Base-by-base conservation (phyloP, 1,139 yeast genomes). In the Scheffersomyces titani region DNA sequence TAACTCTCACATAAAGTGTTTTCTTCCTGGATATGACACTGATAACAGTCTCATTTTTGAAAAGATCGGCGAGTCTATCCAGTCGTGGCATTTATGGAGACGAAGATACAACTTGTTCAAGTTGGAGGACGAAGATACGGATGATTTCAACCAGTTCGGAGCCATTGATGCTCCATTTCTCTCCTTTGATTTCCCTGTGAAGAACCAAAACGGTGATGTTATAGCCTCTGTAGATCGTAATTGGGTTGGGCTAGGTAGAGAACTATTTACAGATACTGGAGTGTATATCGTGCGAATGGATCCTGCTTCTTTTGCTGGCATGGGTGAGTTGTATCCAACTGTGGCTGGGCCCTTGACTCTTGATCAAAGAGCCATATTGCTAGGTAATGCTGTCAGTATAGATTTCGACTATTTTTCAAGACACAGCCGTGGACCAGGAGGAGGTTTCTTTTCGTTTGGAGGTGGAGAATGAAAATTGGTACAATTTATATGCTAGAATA, bases 401-500 rank as follows among this genome's bases (percentile, higher is more conserved):
- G 99, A 94, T 71, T 94, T 92, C 70, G 99, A 94, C 71, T 94
- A 92, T 74, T 94, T 94, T 70, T 91, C 97, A 19, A 82, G 97
- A 68, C 97, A 92, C 69, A 88, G 96, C 44, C 78, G 89, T 56
- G 80, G 82, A 30, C 78, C 82, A 20, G 80, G 81, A 3, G 75
- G 76, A 5, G 76, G 76, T 1, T 66, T 79, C 24, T 70, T 82
- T 52, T 63, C 74, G 24, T 68, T 71, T 47, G 73, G 75, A 1
- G 60, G 64, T 22, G 66, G 63, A 55, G 72, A 69, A 54, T 68
- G 18, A 13, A n/a, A 16, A 47, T n/a, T 47, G 20, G 19, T 47
- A 47, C 19, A n/a, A n/a, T n/a, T 22, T 48, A 11, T 11, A 18
- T 46, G n/a, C n/a, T n/a, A n/a, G n/a, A n/a, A n/a, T n/a, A n/a